These are phyloP conservation scores for Allium sativum DNA, from an alignment of 106 monocot species.

Conservation along the genomic window DNA sequence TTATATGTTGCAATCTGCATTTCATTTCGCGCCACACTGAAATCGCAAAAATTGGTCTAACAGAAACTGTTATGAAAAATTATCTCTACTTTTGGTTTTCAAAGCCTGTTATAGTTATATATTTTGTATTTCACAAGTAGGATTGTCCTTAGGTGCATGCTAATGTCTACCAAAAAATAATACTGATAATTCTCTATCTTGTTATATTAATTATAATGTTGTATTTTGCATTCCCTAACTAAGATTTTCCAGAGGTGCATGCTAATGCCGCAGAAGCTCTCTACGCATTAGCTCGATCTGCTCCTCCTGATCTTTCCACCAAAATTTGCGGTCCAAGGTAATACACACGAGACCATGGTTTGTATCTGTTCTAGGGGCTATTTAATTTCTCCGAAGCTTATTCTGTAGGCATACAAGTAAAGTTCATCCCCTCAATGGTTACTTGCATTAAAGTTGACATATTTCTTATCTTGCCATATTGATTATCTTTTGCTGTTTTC, in stretches of 20 bases:
- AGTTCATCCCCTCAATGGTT: background rate
- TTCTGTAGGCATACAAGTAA: background rate
- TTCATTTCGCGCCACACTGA: too few species aligned
- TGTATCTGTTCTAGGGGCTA: background rate
- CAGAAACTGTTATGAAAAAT: too few species aligned
- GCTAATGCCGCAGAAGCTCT: constrained; percentile 76
- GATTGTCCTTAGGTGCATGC: constrained; percentile 88
- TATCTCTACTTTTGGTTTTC: too few species aligned
- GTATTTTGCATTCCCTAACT: background rate
- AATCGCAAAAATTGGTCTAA: too few species aligned
- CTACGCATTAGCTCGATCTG: constrained; percentile 51
- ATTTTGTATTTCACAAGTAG: constrained; percentile 9
- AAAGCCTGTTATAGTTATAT: too few species aligned
- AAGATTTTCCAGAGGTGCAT: constrained; percentile 70
- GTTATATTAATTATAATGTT: too few species aligned
- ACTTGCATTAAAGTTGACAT: background rate
- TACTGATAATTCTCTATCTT: too few species aligned
- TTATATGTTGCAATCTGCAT: too few species aligned
- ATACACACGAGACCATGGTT: background rate
- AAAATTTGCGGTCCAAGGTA: constrained; percentile 50
- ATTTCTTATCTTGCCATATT: too few species aligned
- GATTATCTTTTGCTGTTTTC: too few species aligned
- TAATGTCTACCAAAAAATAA: constrained; percentile 23
- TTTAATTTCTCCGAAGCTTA: background rate
- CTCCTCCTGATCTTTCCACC: constrained; percentile 45